Percentiles rank a stretch among this genome's conserved stretches.
Conservation (phyloP, 2,329 filamentous ascomycete species). For the Tolypocladium cylindrosporum region DNA sequence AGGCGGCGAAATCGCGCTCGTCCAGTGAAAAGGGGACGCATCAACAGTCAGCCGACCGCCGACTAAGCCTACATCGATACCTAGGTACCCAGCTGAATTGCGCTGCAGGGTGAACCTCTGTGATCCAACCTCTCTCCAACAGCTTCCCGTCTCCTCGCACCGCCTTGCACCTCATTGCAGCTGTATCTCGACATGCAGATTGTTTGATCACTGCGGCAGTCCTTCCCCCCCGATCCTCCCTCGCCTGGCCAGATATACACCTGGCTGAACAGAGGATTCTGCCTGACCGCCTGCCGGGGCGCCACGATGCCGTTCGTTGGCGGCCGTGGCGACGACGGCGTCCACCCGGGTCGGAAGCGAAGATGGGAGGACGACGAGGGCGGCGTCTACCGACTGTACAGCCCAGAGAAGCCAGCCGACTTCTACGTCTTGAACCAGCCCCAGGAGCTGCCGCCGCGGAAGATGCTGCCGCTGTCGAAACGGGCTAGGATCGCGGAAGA, state of each 20-base stretch:
- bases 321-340: conserved; percentile 11
- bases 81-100: neutral
- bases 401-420: conserved; percentile 13
- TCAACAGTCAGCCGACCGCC: conserved; percentile 1
- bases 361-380: conserved; percentile 20
- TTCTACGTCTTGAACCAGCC: conserved; percentile 16
- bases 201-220: too few species aligned
- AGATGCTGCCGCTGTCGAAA: conserved; percentile 19
- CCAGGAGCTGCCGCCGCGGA: conserved; percentile 15
- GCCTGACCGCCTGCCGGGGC: neutral
- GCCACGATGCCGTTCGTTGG: conserved; percentile 24
- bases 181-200: neutral
- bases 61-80: neutral
- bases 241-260: neutral
- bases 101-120: neutral
- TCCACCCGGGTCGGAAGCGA: conserved; percentile 22
- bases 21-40: conserved; percentile 1
- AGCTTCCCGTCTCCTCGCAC: neutral
- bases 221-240: neutral
- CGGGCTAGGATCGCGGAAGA: conserved; percentile 18
- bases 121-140: neutral
- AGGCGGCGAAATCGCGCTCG: neutral
- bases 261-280: neutral
- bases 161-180: neutral
- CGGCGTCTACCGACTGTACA: conserved; percentile 14